Base-by-base conservation (phyloP, 2,329 filamentous ascomycete genomes). In the Fusarium setosum region DNA sequence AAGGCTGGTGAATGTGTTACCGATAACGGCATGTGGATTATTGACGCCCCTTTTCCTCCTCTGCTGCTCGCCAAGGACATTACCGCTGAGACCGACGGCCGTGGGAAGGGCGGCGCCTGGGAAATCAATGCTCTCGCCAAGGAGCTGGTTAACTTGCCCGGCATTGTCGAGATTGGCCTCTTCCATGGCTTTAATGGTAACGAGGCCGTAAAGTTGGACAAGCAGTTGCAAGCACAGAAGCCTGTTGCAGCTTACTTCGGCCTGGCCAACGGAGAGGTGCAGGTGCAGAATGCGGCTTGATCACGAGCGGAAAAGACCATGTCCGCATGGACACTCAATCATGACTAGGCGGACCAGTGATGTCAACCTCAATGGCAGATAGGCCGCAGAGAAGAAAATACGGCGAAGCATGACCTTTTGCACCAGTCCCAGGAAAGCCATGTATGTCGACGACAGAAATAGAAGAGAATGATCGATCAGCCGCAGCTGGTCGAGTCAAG, bases 221-320 rank as follows among this genome's bases (percentile, higher is more conserved):
- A 88, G 66, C 82, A 84, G 53, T 80, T 88, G 45, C 90, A 92
- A 45, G 94, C 92, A 1, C 93, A 97, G 81, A 97, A 95, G 81
- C 96, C 96, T 0, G 86, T 97, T 12, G 94, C 94, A 24, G 94
- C 93, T 21, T 99, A 98, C 81, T 99, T 98, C 79, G 96, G 96
- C 32, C 92, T 96, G 88, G 87, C 91, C 41, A 92, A 93, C 73
- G 92, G 92, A 13, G 80, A 89, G 72, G 82, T 90, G 17, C 68
- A 79, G 50, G 71, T 78, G 26, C 76, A 78, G 54, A 74, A 70
- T 17, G 71, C 71, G 9, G 64, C 51, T 55, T 72, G 38, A 59
- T n/a, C n/a, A n/a, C n/a, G n/a, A 32, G 21, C 9, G 17, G 24
- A 21, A 42, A 20, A 45, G 18, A 40, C 35, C 51, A 37, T 26